Evolutionary conservation across 768 basidiomycete species (phyloP), one percentile per base, ranked within the genome.

Genomic region (Amanita exitialis): DNA sequence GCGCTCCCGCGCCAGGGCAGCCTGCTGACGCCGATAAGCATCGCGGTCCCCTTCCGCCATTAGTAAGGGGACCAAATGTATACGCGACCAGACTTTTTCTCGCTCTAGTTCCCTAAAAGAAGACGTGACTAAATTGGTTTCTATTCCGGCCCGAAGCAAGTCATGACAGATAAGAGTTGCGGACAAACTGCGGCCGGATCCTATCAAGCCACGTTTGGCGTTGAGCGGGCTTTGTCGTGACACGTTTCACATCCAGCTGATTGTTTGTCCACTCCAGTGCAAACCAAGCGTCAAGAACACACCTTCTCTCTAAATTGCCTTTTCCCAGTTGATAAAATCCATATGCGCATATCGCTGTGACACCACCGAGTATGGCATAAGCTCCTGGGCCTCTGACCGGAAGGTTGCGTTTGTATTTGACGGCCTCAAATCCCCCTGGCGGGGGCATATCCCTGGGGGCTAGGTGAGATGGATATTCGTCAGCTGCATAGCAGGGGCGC

Each of bases 351-450:
- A 97, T 73, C 54, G 79, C 84, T 56, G 82, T 80, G 58, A 94
- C 87, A n/a, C 82, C 86, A 48, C 81, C 86, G 56, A 97, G 86
- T 61, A 97, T 82, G 56, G 78, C 84, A 51, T 84, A 72, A 20
- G 90, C 92, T 30, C 90, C 80, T 48, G 90, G 91, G 2, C 90
- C 90, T 53, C 87, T 80, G 64, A 90, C 73, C 42, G 95, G 93
- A 43, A 98, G 79, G 68, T 94, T 95, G 58, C 95, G 87, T 68
- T 92, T 94, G 79, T 97, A 99, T 68, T 85, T 85, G 70, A 99
- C 70, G 25, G 85, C 70, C 63, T 90, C 92, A 69, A 95, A 99
- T 2, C 95, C 95, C 55, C 92, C 93, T 41, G 82, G 59, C 37
- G 95, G 95, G 59, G 95, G 95, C 82, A 99, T 86, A 63, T 99